phyloP scores from a whole-genome alignment of 345 rosid species.

The Lepidium aucheri region DNA sequence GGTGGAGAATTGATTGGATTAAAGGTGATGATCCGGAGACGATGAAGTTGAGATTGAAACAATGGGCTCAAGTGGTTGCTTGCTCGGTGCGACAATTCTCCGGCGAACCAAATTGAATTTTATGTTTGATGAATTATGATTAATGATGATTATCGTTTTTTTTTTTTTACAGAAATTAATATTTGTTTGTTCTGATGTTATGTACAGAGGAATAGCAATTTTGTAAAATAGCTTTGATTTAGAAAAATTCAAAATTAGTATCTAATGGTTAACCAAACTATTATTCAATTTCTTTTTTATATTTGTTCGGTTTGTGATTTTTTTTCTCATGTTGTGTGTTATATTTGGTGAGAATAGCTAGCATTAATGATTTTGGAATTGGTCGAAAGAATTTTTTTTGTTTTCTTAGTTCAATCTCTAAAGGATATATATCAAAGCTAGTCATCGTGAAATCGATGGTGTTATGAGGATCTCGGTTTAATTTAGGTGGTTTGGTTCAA shows the following conservation, averaged over 20 bases:
- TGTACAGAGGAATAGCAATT: slow-evolving; percentile 20
- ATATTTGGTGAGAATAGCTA: not conserved
- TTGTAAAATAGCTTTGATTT: slow-evolving; percentile 16
- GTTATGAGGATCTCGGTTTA: no score
- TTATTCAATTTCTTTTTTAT: not conserved
- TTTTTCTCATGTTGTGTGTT: not conserved
- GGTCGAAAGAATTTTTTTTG: not conserved
- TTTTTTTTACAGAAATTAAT: not conserved
- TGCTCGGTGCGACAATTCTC: slow-evolving; percentile 60
- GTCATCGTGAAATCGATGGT: no score
- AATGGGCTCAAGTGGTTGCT: slow-evolving; percentile 89
- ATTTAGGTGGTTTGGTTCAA: no score
- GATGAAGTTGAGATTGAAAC: slow-evolving; percentile 65
- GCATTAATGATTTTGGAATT: not conserved
- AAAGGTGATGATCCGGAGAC: slow-evolving; percentile 66
- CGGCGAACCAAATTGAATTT: slow-evolving; percentile 34
- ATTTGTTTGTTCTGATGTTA: slow-evolving; percentile 5
- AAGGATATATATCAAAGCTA: no score
- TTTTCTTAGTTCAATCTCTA: no score
- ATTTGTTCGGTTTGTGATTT: not conserved
- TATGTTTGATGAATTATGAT: not conserved
- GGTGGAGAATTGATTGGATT: not conserved
- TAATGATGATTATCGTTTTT: not conserved
- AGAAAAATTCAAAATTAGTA: slow-evolving; percentile 6
- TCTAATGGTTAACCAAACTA: not conserved